Evolutionary conservation across 805 yeast species (phyloP).

Genomic region (Candida nemodendra): DNA sequence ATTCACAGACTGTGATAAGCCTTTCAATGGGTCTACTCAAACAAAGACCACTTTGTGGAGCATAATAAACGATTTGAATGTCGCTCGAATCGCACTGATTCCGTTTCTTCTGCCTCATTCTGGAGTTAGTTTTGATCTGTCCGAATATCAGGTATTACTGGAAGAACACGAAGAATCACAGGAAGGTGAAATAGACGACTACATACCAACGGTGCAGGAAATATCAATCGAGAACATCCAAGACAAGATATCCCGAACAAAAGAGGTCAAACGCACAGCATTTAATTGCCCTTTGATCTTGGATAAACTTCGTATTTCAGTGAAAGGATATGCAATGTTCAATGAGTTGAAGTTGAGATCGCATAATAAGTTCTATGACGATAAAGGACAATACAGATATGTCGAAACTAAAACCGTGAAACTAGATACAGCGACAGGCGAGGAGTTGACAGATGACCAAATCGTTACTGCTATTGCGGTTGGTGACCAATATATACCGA

Average conservation of each 20-base stretch:
- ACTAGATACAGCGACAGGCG: slow-evolving; percentile 43
- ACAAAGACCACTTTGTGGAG: slow-evolving; percentile 51
- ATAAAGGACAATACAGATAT: slow-evolving; percentile 48
- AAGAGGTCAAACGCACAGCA: slow-evolving; percentile 60
- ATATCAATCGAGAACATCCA: slow-evolving; percentile 43
- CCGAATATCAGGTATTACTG: slow-evolving; percentile 39
- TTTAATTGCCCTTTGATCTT: slow-evolving; percentile 63
- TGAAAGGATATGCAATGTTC: slow-evolving; percentile 69
- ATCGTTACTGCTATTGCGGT: slow-evolving; percentile 39
- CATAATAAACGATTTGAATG: slow-evolving; percentile 58
- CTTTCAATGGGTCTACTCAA: slow-evolving; percentile 44
- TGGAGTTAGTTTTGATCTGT: slow-evolving; percentile 39
- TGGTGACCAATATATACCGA: slow-evolving; percentile 46
- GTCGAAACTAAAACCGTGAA: slow-evolving; percentile 48
- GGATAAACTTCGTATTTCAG: slow-evolving; percentile 58
- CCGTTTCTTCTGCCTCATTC: slow-evolving; percentile 57
- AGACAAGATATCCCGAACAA: slow-evolving; percentile 50
- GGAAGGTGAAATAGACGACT: slow-evolving; percentile 10
- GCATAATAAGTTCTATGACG: slow-evolving; percentile 53
- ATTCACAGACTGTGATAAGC: slow-evolving; percentile 75
- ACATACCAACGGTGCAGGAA: slow-evolving; percentile 39
- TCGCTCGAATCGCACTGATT: slow-evolving; percentile 49
- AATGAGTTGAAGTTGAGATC: slow-evolving; percentile 50
- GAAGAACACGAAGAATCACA: slow-evolving; percentile 14
- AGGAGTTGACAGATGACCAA: slow-evolving; percentile 31